These are phyloP conservation scores for Gossypium mustelinum DNA, from an alignment of 345 rosid genomes.

Conservation along the genomic window DNA sequence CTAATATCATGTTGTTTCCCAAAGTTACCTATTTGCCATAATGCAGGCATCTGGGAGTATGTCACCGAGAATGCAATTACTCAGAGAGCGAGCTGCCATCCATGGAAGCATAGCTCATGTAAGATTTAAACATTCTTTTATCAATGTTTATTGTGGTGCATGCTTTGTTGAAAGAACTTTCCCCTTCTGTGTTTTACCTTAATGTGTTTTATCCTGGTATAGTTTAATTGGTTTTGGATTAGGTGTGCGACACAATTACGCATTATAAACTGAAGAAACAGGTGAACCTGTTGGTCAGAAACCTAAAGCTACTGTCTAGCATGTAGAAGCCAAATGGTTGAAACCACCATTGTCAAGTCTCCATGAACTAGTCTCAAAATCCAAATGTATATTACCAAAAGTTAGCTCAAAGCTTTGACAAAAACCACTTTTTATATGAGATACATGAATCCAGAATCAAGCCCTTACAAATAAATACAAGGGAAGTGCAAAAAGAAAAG, in stretches of 20 bases:
- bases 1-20: background rate
- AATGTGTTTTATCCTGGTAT: background rate
- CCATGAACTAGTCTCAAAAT: background rate
- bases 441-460: background rate
- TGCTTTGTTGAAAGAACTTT: slow-evolving; percentile 3
- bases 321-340: background rate
- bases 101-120: slow-evolving; percentile 95
- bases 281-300: background rate
- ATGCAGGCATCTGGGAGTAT: slow-evolving; percentile 89
- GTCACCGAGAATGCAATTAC: slow-evolving; percentile 85
- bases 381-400: background rate
- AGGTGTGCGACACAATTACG: background rate
- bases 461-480: background rate
- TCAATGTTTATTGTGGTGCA: background rate
- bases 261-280: background rate
- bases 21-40: slow-evolving; percentile 19
- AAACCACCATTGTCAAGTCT: background rate
- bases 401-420: background rate
- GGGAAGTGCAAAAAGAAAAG: background rate
- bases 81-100: slow-evolving; percentile 93
- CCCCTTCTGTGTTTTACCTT: background rate
- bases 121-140: slow-evolving; percentile 23
- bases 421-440: background rate
- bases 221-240: background rate
- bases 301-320: background rate